Evolutionary conservation across 2,329 filamentous ascomycete genomes (phyloP), one percentile per base, ranked within the genome.

Genomic region (Aspergillus neotritici): DNA sequence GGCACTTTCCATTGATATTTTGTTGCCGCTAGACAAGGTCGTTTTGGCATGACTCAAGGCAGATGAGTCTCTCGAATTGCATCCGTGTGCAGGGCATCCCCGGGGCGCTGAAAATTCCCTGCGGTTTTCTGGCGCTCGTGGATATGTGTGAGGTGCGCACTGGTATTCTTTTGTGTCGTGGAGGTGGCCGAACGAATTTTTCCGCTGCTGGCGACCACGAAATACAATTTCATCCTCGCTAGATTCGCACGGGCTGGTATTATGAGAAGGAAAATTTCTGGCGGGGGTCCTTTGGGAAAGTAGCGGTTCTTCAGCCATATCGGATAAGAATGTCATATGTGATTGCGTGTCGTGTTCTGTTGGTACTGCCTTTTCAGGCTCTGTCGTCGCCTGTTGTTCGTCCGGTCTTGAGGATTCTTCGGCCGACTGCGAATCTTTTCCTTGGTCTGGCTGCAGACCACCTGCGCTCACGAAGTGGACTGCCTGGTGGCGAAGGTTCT

Each of bases 391-490:
- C 16, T 33, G 14, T 8, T 25, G 25, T 21, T 17, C 43, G 17
- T 37, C 46, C 38, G 17, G 12, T 25, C 13, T 31, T 21, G 28
- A 13, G 3, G 31, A 42, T 12, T 52, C 41, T 33, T 29, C 17
- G 34, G 43, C 5, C 43, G 46, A 9, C 48, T 54, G 29, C 55
- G 32, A 16, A 34, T 53, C 50, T 48, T 52, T 28, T 48, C 54
- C 48, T n/a, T 33, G 15, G 8, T 64, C 55, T 31, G 69, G 63
- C 30, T 71, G 61, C 41, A 73, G 61, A 32, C 63, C 65, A 15
- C 78, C 79, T 29, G 78, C 80, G 57, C 78, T 81, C 47, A 85
- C 73, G 56, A 86, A 86, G 2, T 65, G 60, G 39, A 85, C 72
- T 16, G 68, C 67, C 41, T 74, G 69, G 53, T 82, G 65, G 46